Base-by-base conservation (phyloP, 208 protist species). In the Phytomonas francai region DNA sequence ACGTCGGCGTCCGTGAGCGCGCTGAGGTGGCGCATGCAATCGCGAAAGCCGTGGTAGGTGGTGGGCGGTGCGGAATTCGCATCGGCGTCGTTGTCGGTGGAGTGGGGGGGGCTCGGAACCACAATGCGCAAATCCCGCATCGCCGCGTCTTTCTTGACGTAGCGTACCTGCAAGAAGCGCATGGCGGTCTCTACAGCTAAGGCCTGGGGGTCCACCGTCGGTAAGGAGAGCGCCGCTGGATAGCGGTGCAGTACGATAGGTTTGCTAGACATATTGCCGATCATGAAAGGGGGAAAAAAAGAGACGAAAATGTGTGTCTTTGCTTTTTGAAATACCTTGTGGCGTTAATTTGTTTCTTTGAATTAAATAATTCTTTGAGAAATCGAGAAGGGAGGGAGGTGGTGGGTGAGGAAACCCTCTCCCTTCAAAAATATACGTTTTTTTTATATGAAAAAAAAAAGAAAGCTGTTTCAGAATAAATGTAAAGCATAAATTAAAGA, bases 161-260 rank as follows among this genome's bases (percentile, higher is more conserved):
- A 87, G 25, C 80, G 83, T 8, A 76, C 80, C 0, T 76, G 62
- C 2, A 68, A 51, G 49, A 91, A 76, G 30, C 87, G 85, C 29
- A 95, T 72, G 74, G 90, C 79, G 29, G 76, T 79, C 71, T 93
- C 81, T 22, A 91, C 68, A 16, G 84, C 81, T 27, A 95, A 71
- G 1, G 84, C 83, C 36, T 77, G 68, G 22, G 90, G 90, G 73
- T 93, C 87, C 22, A 74, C 80, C 3, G 81, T 85, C 22, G 87
- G 90, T 33, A 93, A 73, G 22, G 76, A 56, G n/a, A 95, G 71
- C 6, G 76, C 72, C 19, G 62, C 77, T 0, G 73, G 74, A 63
- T 70, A 79, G 56, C 74, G 68, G 8, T 70, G 57, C 14, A 83
- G 54, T 3, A 83, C 57, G 3, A 68, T 61, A 3, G 74, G 33